Conservation (phyloP, 371 early-diverging fungal genomes). For the Actinomortierella wolfii region DNA sequence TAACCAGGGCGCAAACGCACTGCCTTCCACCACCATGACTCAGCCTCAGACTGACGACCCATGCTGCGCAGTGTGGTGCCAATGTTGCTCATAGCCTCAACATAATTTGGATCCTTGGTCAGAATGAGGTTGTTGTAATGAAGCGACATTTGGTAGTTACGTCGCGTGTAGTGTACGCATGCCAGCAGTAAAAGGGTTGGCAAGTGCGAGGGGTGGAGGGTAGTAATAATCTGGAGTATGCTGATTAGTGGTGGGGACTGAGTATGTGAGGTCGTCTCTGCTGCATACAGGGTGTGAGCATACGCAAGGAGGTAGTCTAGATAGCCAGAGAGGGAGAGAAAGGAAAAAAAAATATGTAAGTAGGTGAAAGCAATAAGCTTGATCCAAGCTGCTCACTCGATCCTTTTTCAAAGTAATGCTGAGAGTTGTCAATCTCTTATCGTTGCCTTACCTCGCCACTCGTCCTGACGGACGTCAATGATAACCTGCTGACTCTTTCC, state of each 20-base stretch:
- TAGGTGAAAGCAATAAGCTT: not conserved
- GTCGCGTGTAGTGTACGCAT: constrained; percentile 85
- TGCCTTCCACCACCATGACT: constrained; percentile 87
- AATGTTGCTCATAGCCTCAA: constrained; percentile 92
- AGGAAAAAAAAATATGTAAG: not conserved
- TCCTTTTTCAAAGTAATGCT: constrained; percentile 3
- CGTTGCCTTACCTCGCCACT: constrained; percentile 46
- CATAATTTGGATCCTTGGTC: constrained; percentile 79
- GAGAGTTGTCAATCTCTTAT: constrained; percentile 9
- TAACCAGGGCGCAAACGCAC: constrained; percentile 85
- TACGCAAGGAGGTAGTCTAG: constrained; percentile 67
- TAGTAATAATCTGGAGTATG: constrained; percentile 67
- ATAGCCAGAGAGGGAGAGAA: constrained; percentile 19
- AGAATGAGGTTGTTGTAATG: constrained; percentile 83
- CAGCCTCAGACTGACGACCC: constrained; percentile 76
- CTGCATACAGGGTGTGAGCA: constrained; percentile 69
- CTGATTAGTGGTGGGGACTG: constrained; percentile 55
- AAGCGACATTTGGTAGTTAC: constrained; percentile 72
- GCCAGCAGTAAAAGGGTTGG: constrained; percentile 86
- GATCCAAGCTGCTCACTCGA: not conserved
- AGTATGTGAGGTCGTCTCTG: constrained; percentile 58
- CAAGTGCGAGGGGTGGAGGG: constrained; percentile 70
- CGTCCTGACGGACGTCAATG: constrained; percentile 48
- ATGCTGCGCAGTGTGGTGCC: constrained; percentile 87
- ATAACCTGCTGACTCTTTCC: constrained; percentile 36